A percentile compares a stretch with the other conserved stretches of the same genome.
phyloP scores from a whole-genome alignment of 2,329 filamentous ascomycete species.

The Teratosphaeria gauchensis region DNA sequence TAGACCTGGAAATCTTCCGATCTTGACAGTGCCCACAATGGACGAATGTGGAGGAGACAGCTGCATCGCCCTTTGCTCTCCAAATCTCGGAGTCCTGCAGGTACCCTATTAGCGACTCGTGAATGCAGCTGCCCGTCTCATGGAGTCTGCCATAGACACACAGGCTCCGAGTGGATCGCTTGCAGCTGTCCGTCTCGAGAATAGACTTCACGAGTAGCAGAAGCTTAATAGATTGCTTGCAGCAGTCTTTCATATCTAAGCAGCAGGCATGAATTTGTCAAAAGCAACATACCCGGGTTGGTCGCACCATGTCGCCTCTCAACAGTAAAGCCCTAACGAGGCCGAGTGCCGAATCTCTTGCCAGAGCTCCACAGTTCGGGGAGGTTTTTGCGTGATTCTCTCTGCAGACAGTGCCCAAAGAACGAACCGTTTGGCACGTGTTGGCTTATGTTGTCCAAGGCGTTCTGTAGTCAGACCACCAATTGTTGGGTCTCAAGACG shows the following conservation, averaged over 20 bases:
- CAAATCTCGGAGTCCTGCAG: neutral
- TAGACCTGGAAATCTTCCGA: neutral
- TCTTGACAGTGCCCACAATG: neutral
- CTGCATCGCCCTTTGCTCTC: neutral
- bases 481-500: neutral
- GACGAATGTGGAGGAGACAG: neutral
- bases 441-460: neutral
- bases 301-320: neutral
- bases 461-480: neutral
- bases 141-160: neutral
- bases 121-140: neutral
- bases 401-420: neutral
- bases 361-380: neutral
- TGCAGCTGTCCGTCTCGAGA: neutral
- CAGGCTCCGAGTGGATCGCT: neutral
- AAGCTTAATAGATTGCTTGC: neutral
- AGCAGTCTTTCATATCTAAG: neutral
- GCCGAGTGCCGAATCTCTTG: neutral
- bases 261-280: neutral
- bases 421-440: neutral
- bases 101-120: neutral
- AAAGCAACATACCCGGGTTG: neutral
- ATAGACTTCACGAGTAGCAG: neutral
- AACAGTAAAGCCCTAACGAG: neutral
- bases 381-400: neutral